These are phyloP conservation scores for Starmerella apicola DNA, from an alignment of 805 yeast species.

Conservation along the genomic window DNA sequence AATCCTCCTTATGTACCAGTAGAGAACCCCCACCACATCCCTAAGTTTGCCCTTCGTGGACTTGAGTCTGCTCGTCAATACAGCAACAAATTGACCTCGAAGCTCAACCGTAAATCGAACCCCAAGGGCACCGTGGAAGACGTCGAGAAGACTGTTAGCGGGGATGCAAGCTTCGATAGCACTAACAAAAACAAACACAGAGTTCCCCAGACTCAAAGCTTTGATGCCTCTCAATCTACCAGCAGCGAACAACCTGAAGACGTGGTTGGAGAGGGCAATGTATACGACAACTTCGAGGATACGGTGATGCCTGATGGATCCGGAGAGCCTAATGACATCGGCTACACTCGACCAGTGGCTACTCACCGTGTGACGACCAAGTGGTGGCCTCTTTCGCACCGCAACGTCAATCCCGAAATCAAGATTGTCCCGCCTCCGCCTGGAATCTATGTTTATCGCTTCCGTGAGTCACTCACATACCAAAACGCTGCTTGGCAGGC, in stretches of 20 bases:
- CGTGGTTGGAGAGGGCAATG: constrained; percentile 1
- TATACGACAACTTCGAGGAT: constrained; percentile 10
- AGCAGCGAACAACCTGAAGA: not conserved
- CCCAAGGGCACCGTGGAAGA: not conserved
- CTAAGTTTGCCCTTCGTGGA: not conserved
- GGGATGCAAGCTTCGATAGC: not conserved
- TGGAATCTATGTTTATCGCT: constrained; percentile 77
- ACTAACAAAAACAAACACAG: not conserved
- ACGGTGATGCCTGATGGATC: constrained; percentile 7
- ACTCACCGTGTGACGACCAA: constrained; percentile 8
- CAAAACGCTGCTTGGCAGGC: constrained; percentile 66
- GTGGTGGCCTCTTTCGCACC: constrained; percentile 32
- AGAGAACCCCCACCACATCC: not conserved
- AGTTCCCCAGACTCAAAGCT: not conserved
- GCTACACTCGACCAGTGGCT: constrained; percentile 8
- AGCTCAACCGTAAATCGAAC: not conserved
- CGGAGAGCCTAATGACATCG: constrained; percentile 11
- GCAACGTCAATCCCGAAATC: constrained; percentile 43
- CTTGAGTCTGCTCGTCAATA: constrained; percentile 2
- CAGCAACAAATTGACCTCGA: not conserved
- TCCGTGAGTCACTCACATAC: constrained; percentile 69
- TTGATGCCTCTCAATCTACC: not conserved
- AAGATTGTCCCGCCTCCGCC: constrained; percentile 70
- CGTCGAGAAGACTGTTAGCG: not conserved
- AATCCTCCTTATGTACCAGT: constrained; percentile 40